Conservation (phyloP, 768 basidiomycete species). For the Coprinopsis sp. region DNA sequence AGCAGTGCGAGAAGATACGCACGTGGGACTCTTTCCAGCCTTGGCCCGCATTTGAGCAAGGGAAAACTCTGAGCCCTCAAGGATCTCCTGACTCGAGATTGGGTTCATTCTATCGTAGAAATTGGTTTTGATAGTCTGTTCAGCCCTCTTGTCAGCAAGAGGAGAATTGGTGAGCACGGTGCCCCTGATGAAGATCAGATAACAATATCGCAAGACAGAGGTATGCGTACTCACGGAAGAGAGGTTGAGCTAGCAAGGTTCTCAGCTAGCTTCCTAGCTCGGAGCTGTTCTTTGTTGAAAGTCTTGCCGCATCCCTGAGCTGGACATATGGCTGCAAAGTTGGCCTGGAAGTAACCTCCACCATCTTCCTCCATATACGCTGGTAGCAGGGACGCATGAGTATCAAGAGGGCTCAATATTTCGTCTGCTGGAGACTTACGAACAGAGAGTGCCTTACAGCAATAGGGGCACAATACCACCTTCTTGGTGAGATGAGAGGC, state of each 20-base stretch:
- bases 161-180: neutral
- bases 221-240: constrained; percentile 26
- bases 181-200: neutral
- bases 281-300: constrained; percentile 40
- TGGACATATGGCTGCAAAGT: constrained; percentile 33
- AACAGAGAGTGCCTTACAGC: constrained; percentile 16
- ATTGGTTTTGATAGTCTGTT: too few species aligned
- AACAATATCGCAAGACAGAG: too few species aligned
- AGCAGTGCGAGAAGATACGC: too few species aligned
- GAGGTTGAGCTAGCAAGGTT: constrained; percentile 29
- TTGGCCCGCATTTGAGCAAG: constrained; percentile 16
- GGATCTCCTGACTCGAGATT: neutral
- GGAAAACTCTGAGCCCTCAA: neutral
- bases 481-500: constrained; percentile 11
- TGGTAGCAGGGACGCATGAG: constrained; percentile 17
- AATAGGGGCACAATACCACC: constrained; percentile 26
- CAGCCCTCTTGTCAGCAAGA: neutral
- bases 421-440: constrained; percentile 18
- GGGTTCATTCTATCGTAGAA: too few species aligned
- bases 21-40: too few species aligned
- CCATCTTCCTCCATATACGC: constrained; percentile 37
- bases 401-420: too few species aligned
- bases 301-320: constrained; percentile 25
- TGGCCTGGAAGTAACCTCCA: constrained; percentile 44
- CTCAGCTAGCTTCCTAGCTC: constrained; percentile 36